Percentiles rank a stretch among this genome's conserved stretches.
Evolutionary conservation across 2,329 filamentous ascomycete genomes (phyloP).

Genomic region (Fusarium tuaranense): DNA sequence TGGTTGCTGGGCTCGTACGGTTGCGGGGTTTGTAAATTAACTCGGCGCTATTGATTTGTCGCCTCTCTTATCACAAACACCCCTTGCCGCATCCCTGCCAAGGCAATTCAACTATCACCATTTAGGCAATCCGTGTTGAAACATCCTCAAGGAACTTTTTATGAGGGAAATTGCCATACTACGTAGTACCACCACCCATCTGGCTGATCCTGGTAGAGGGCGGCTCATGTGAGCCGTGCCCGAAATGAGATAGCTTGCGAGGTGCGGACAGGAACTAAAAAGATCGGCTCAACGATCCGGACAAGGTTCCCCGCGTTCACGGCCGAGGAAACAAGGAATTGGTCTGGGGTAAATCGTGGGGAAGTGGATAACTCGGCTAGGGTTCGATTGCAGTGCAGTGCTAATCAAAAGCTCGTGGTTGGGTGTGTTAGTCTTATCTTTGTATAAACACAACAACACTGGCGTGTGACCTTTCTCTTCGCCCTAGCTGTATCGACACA

Average conservation of each 20-base stretch:
- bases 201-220: not conserved
- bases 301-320: slow-evolving; percentile 22
- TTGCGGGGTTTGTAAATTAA: not conserved
- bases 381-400: slow-evolving; percentile 8
- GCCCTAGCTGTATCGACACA: not conserved
- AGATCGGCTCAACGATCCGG: not conserved
- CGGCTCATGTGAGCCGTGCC: not conserved
- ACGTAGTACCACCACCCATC: not conserved
- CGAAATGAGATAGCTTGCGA: slow-evolving; percentile 6
- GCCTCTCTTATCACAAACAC: not conserved
- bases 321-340: not conserved
- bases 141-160: not conserved
- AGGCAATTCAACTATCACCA: not conserved
- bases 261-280: not conserved
- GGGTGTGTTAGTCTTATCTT: not conserved
- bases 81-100: not conserved
- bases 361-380: not conserved
- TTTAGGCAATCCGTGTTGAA: not conserved
- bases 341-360: slow-evolving; percentile 24
- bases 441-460: slow-evolving; percentile 3
- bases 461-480: not conserved
- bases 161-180: not conserved
- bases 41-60: not conserved
- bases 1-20: not conserved
- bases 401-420: slow-evolving; percentile 6